Conservation (phyloP, 495 filamentous ascomycete species). For the Aspergillus ellipticus region DNA sequence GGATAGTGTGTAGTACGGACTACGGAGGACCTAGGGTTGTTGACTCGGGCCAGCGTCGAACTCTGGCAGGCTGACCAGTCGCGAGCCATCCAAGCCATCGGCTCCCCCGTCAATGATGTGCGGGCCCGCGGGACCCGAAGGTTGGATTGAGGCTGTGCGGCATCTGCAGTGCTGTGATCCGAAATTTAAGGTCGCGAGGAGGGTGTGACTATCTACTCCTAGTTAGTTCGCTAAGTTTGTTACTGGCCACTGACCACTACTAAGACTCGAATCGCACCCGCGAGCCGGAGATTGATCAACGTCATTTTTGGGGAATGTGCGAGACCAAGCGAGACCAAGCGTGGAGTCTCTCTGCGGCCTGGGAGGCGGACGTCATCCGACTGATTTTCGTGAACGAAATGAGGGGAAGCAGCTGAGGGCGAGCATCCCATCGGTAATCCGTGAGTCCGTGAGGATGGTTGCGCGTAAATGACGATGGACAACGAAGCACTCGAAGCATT, state of each 20-base stretch:
- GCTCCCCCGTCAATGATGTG: constrained; percentile 12
- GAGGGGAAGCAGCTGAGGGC: neutral
- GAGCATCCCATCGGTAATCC: neutral
- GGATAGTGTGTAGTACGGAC: too few relatives aligned
- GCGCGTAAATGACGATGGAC: neutral
- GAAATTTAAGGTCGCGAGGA: constrained; percentile 11
- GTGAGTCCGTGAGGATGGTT: neutral
- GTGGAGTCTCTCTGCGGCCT: neutral
- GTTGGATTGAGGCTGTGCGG: constrained; percentile 11
- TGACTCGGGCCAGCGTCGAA: neutral
- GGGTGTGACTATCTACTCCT: too few relatives aligned
- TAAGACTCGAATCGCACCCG: constrained; percentile 6
- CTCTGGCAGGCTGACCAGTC: constrained; percentile 7
- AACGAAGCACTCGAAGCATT: neutral
- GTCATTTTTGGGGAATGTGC: constrained; percentile 5
- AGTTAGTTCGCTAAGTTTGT: too few relatives aligned
- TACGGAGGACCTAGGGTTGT: too few relatives aligned
- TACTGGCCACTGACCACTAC: too few relatives aligned
- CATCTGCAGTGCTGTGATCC: constrained; percentile 19
- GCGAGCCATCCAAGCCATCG: constrained; percentile 14
- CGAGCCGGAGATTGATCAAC: neutral
- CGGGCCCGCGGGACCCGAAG: constrained; percentile 4
- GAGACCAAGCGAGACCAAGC: constrained; percentile 7
- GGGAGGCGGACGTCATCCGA: constrained; percentile 11
- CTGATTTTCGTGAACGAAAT: constrained; percentile 8